phyloP scores from a whole-genome alignment of 768 basidiomycete species.

The Hortiboletus campestris region DNA sequence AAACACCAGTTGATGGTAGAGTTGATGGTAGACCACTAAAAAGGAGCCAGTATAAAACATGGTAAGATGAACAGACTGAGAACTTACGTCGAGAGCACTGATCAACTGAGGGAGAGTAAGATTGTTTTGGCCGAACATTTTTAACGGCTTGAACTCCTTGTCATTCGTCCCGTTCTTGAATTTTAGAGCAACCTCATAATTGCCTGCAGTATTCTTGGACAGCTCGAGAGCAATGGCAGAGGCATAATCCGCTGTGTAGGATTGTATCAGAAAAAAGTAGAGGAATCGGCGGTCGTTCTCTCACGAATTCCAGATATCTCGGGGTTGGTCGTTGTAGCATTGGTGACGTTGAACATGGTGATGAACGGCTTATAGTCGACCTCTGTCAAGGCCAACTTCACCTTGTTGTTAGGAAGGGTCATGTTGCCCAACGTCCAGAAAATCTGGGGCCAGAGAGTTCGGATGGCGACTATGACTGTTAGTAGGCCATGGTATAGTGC shows the following conservation, averaged over 20 bases:
- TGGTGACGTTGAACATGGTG: constrained; percentile 78
- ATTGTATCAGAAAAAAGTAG: background rate
- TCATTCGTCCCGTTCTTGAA: constrained; percentile 75
- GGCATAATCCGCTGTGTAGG: constrained; percentile 62
- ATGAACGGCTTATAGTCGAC: constrained; percentile 89
- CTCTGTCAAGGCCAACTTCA: constrained; percentile 73
- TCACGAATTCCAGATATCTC: constrained; percentile 63
- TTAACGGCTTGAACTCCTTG: constrained; percentile 54
- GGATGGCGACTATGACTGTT: constrained; percentile 64
- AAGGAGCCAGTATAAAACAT: background rate
- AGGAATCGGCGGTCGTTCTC: constrained; percentile 24
- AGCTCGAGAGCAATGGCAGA: constrained; percentile 76
- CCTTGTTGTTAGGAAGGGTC: constrained; percentile 67
- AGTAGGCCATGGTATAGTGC: background rate
- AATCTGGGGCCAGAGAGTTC: constrained; percentile 71
- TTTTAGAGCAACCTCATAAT: constrained; percentile 71
- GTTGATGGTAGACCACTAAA: constrained; percentile 29
- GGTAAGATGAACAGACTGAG: background rate
- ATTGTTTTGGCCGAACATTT: constrained; percentile 56
- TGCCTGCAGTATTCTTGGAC: constrained; percentile 56
- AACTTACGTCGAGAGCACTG: constrained; percentile 17
- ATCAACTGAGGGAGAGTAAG: constrained; percentile 22
- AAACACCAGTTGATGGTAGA: constrained; percentile 34
- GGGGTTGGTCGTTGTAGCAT: constrained; percentile 55
- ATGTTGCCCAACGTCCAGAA: constrained; percentile 72